A percentile compares a stretch with the other conserved stretches of the same genome.
Evolutionary conservation across 371 early-diverging fungal genomes (phyloP).

Genomic region (Mucor velutinosus): DNA sequence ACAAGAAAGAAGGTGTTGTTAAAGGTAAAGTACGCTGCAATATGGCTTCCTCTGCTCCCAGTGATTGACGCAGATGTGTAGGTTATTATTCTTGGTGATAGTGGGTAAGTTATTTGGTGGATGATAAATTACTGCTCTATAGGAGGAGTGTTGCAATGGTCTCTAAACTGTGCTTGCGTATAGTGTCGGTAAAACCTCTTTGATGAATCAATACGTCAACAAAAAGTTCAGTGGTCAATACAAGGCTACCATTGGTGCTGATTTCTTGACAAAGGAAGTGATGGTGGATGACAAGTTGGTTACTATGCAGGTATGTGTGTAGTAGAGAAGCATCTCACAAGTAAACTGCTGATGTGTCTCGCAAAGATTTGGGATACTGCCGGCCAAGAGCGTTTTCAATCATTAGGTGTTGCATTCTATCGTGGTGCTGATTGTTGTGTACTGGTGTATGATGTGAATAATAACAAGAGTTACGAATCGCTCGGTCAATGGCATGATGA

Average conservation of each 20-base stretch:
- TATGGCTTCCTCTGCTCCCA: neutral
- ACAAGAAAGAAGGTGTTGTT: slow-evolving; percentile 24
- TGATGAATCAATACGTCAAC: slow-evolving; percentile 99
- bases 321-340: neutral
- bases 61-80: neutral
- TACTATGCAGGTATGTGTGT: slow-evolving; percentile 80
- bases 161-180: neutral
- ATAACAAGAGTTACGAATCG: slow-evolving; percentile 91
- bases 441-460: slow-evolving; percentile 96
- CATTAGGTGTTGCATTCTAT: slow-evolving; percentile 96
- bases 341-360: too few species aligned
- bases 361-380: slow-evolving; percentile 91
- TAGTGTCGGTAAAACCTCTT: slow-evolving; percentile 94
- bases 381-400: slow-evolving; percentile 97
- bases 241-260: slow-evolving; percentile 99
- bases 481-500: slow-evolving; percentile 96
- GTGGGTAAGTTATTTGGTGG: slow-evolving; percentile 17
- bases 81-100: slow-evolving; percentile 27
- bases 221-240: slow-evolving; percentile 97
- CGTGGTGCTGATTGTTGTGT: slow-evolving; percentile 99
- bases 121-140: neutral
- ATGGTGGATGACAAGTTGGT: slow-evolving; percentile 79
- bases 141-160: neutral
- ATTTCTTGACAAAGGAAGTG: slow-evolving; percentile 98
- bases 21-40: slow-evolving; percentile 8